Conservation (phyloP, 2,329 filamentous ascomycete species). For the Verticillium albo-atrum region DNA sequence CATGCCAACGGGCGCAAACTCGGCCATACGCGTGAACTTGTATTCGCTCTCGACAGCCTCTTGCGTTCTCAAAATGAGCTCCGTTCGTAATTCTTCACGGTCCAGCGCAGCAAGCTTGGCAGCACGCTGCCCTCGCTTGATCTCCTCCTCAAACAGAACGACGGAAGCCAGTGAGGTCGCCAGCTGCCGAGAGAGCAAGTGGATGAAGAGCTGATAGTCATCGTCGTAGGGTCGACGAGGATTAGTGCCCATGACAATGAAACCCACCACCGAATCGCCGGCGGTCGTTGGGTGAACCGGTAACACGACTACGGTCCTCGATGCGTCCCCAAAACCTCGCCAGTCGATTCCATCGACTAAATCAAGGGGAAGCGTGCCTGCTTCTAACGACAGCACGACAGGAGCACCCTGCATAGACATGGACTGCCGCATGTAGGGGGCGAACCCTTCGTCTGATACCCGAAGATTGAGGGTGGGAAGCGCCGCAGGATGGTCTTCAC, state of each 20-base stretch:
- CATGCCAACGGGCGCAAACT: slow-evolving; percentile 78
- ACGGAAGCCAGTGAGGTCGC: slow-evolving; percentile 78
- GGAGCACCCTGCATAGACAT: slow-evolving; percentile 61
- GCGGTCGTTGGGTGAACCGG: slow-evolving; percentile 72
- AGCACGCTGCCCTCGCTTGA: slow-evolving; percentile 67
- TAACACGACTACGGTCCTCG: slow-evolving; percentile 67
- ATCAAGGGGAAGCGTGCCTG: slow-evolving; percentile 58
- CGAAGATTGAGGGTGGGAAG: slow-evolving; percentile 63
- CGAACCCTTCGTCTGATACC: slow-evolving; percentile 67
- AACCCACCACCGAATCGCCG: slow-evolving; percentile 69
- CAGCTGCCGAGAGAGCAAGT: slow-evolving; percentile 69
- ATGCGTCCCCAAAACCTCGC: slow-evolving; percentile 68
- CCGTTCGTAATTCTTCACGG: slow-evolving; percentile 70
- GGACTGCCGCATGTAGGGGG: slow-evolving; percentile 71
- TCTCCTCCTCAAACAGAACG: slow-evolving; percentile 79
- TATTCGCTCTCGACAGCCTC: slow-evolving; percentile 66
- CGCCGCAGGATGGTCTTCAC: slow-evolving; percentile 57
- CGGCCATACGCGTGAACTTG: slow-evolving; percentile 78
- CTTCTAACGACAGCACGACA: slow-evolving; percentile 62
- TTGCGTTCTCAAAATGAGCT: slow-evolving; percentile 61
- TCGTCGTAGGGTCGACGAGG: slow-evolving; percentile 74
- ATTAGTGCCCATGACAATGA: slow-evolving; percentile 75
- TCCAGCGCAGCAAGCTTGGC: slow-evolving; percentile 72
- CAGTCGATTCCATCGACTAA: slow-evolving; percentile 65
- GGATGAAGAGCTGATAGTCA: slow-evolving; percentile 74